Conservation (phyloP, 257 asterid species). For the Petrea volubilis region DNA sequence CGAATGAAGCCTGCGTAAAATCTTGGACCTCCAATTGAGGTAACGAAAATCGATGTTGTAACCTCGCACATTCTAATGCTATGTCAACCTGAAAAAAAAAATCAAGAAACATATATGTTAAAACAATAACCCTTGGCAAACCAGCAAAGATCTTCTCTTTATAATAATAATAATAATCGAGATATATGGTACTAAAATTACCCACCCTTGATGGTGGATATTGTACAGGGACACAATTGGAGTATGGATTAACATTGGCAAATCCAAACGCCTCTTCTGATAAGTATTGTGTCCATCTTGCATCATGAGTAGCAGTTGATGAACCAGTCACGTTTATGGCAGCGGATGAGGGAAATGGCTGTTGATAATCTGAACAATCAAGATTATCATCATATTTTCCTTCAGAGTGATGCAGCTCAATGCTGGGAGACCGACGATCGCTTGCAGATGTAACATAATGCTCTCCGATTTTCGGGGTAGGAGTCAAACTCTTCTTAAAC, state of each 20-base stretch:
- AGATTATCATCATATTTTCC: constrained; percentile 47
- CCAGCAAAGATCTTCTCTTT: too few relatives aligned
- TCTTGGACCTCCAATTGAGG: constrained; percentile 83
- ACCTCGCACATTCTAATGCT: constrained; percentile 87
- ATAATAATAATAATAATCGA: too few relatives aligned
- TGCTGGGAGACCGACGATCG: constrained; percentile 61
- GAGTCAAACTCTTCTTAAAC: constrained; percentile 85
- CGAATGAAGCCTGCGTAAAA: constrained; percentile 40
- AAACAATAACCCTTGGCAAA: neutral
- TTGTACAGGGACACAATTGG: constrained; percentile 37
- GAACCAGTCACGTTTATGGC: constrained; percentile 31
- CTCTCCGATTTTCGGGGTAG: constrained; percentile 59
- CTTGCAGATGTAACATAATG: constrained; percentile 49
- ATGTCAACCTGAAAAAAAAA: constrained; percentile 60
- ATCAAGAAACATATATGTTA: neutral
- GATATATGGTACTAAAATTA: too few relatives aligned
- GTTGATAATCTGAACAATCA: constrained; percentile 46
- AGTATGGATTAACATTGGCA: constrained; percentile 43
- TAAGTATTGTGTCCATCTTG: constrained; percentile 75
- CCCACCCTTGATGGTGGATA: constrained; percentile 81
- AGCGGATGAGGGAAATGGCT: constrained; percentile 43
- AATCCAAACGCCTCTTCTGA: constrained; percentile 73
- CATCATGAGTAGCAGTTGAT: constrained; percentile 35
- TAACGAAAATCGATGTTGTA: constrained; percentile 69
- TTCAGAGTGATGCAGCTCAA: constrained; percentile 50